Conservation (phyloP, 2,329 filamentous ascomycete species). For the Colletotrichum filicis region DNA sequence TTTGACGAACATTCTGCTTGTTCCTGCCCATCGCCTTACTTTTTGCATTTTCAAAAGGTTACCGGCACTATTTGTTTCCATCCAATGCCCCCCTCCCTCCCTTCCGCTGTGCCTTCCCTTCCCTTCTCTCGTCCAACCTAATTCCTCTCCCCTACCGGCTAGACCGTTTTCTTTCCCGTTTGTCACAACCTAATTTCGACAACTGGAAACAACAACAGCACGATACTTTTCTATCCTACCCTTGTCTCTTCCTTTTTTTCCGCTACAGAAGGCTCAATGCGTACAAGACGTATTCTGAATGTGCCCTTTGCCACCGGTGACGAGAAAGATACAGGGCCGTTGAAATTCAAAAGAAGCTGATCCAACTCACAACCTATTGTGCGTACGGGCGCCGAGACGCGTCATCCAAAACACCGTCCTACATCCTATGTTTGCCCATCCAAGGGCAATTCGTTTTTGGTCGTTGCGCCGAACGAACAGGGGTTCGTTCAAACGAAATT, state of each 20-base stretch:
- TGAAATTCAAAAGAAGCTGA: background rate
- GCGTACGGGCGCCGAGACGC: background rate
- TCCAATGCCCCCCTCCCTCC: background rate
- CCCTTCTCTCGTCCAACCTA: background rate
- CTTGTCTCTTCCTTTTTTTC: background rate
- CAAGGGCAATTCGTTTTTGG: background rate
- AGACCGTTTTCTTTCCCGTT: background rate
- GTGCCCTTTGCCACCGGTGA: background rate
- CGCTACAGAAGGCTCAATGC: background rate
- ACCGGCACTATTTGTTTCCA: background rate
- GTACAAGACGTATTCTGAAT: background rate
- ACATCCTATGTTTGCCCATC: background rate
- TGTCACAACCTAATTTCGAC: constrained; percentile 1
- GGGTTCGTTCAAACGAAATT: background rate
- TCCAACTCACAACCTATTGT: background rate
- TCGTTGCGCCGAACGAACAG: background rate
- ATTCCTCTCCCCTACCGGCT: background rate
- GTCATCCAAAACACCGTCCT: background rate
- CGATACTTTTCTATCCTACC: background rate
- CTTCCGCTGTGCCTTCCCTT: background rate
- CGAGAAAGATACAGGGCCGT: background rate
- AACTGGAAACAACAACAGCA: background rate
- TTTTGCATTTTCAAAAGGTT: background rate
- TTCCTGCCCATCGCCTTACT: background rate
- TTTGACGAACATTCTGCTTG: background rate